Percentiles rank a stretch among this genome's conserved stretches.
These are phyloP conservation scores for Panicum hallii DNA, from an alignment of 202 grass and related monocot genomes.

Conservation along the genomic window DNA sequence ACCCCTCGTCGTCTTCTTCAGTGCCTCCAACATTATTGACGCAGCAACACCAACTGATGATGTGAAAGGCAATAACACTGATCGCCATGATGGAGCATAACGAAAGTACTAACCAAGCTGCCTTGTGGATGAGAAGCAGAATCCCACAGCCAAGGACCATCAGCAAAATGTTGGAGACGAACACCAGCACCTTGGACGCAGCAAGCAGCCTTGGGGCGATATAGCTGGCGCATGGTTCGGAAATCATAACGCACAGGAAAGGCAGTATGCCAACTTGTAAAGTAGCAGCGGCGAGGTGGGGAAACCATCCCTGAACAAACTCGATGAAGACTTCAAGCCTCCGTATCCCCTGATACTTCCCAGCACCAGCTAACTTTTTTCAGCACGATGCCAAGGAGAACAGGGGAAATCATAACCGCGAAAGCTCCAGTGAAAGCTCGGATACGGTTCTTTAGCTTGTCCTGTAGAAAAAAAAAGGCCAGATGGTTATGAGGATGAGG, in stretches of 20 bases:
- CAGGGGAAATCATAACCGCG: not conserved
- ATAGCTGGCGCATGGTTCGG: not conserved
- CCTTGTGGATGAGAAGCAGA: not conserved
- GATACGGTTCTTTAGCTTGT: not conserved
- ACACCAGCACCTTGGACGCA: not conserved
- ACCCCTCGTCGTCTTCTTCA: too few species aligned
- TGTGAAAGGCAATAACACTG: not conserved
- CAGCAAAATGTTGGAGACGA: not conserved
- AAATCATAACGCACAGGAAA: not conserved
- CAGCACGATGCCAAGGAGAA: slow-evolving; percentile 5
- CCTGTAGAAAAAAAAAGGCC: not conserved
- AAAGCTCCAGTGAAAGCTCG: not conserved
- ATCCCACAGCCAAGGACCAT: not conserved
- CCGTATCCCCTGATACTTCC: not conserved
- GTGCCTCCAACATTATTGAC: not conserved
- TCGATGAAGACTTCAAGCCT: not conserved
- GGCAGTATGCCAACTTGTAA: not conserved
- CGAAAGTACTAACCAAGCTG: not conserved
- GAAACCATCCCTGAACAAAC: not conserved
- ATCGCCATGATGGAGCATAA: not conserved
- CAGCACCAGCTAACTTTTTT: not conserved
- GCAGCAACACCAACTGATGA: not conserved
- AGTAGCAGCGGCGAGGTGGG: not conserved
- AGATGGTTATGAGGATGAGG: not conserved
- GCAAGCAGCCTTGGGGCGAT: not conserved